These are phyloP conservation scores for Penicillium digitatum DNA, from an alignment of 2,329 filamentous ascomycete species.

Conservation along the genomic window DNA sequence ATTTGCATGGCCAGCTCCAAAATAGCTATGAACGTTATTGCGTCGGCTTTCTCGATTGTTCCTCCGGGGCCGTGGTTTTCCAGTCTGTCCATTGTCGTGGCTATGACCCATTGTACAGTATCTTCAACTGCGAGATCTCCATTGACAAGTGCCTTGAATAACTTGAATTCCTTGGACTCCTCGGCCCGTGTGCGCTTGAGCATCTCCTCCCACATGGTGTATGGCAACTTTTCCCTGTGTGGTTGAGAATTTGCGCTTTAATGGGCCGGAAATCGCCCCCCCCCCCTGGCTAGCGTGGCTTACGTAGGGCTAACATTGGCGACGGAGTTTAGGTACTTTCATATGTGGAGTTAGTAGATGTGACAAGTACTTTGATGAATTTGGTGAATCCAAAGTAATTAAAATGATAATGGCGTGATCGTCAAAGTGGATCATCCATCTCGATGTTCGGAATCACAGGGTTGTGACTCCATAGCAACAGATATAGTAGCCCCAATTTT, in stretches of 20 bases:
- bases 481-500: too few relatives aligned
- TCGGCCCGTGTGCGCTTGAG: background rate
- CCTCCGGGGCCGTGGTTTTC: background rate
- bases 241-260: background rate
- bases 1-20: conserved; percentile 2
- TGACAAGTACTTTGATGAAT: too few relatives aligned
- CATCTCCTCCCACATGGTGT: background rate
- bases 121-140: background rate
- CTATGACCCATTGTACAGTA: conserved; percentile 2
- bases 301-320: background rate
- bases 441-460: too few relatives aligned
- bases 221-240: background rate
- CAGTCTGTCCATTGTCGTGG: conserved; percentile 1
- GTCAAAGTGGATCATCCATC: too few relatives aligned
- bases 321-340: too few relatives aligned
- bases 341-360: too few relatives aligned
- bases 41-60: conserved; percentile 1
- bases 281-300: background rate
- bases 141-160: background rate
- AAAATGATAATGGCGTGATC: too few relatives aligned
- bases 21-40: background rate
- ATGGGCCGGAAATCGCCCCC: background rate
- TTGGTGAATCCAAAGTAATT: too few relatives aligned
- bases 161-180: background rate
- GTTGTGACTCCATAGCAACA: too few relatives aligned